These are phyloP conservation scores for Clavulina sp. DNA, from an alignment of 768 basidiomycete species.

Conservation along the genomic window DNA sequence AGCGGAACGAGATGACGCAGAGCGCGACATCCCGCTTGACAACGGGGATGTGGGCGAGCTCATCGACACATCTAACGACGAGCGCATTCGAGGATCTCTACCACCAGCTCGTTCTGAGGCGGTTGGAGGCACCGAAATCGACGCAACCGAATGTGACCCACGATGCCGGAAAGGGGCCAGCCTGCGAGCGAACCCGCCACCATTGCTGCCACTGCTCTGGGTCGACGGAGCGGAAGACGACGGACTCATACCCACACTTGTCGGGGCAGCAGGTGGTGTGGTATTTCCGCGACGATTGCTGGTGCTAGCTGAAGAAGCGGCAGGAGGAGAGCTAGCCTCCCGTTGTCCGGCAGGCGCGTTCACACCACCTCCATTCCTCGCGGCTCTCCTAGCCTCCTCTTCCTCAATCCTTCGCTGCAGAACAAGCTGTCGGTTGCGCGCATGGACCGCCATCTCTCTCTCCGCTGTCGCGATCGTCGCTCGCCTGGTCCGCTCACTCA, in stretches of 20 bases:
- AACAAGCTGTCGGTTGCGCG: neutral
- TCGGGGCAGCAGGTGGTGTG: too few species aligned
- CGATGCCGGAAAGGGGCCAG: too few species aligned
- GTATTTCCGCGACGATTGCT: too few species aligned
- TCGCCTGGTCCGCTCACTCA: conserved; percentile 4
- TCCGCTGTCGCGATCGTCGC: neutral
- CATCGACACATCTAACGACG: conserved; percentile 15
- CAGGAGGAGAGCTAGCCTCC: neutral
- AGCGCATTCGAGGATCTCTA: conserved; percentile 10
- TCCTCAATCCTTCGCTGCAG: neutral
- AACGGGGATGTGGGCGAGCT: conserved; percentile 9
- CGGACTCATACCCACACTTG: too few species aligned
- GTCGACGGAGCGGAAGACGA: too few species aligned
- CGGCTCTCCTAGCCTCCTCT: neutral
- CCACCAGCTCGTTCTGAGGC: neutral
- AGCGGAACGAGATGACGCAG: neutral
- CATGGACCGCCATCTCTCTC: neutral
- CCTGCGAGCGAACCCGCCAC: too few species aligned
- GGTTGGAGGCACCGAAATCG: neutral
- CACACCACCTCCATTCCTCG: neutral
- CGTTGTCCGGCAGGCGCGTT: neutral
- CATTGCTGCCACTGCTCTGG: too few species aligned
- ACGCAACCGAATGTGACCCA: too few species aligned
- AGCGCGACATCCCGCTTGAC: neutral
- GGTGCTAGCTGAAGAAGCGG: neutral